These are phyloP conservation scores for Sugiyamaella floridensis DNA, from an alignment of 805 yeast genomes.

Conservation along the genomic window DNA sequence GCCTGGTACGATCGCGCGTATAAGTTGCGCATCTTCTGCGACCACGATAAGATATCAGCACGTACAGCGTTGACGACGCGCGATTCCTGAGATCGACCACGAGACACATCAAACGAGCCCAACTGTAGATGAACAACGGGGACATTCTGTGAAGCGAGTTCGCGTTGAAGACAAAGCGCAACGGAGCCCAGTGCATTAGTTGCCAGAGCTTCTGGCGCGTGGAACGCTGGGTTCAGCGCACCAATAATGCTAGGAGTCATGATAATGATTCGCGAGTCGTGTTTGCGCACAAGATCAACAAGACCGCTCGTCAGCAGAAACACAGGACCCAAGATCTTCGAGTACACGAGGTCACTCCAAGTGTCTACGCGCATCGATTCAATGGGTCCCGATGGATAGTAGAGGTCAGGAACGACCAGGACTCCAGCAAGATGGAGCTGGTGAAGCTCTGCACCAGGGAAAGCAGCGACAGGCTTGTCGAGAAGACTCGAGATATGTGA, in stretches of 20 bases:
- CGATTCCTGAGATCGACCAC: conserved; percentile 24
- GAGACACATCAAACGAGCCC: conserved; percentile 41
- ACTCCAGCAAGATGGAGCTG: conserved; percentile 55
- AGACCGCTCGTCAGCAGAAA: conserved; percentile 51
- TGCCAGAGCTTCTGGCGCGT: conserved; percentile 55
- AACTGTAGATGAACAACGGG: conserved; percentile 40
- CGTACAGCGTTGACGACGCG: conserved; percentile 29
- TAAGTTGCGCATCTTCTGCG: conserved; percentile 31
- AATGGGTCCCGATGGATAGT: conserved; percentile 61
- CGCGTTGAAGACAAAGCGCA: conserved; percentile 36
- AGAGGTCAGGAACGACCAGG: conserved; percentile 61
- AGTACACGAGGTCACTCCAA: conserved; percentile 45
- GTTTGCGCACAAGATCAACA: conserved; percentile 45
- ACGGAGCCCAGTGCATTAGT: conserved; percentile 38
- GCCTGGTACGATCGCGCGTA: conserved; percentile 32
- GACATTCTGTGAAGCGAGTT: conserved; percentile 37
- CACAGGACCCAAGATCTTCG: conserved; percentile 43
- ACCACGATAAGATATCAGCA: conserved; percentile 38
- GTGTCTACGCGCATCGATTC: conserved; percentile 46
- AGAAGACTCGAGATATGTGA: conserved; percentile 43
- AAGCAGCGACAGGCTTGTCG: conserved; percentile 49
- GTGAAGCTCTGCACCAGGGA: conserved; percentile 52
- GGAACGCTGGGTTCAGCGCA: conserved; percentile 51
- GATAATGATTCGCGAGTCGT: conserved; percentile 44
- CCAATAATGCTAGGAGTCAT: conserved; percentile 52